Conservation (phyloP, 768 basidiomycete genomes). For the Mycena amicta region DNA sequence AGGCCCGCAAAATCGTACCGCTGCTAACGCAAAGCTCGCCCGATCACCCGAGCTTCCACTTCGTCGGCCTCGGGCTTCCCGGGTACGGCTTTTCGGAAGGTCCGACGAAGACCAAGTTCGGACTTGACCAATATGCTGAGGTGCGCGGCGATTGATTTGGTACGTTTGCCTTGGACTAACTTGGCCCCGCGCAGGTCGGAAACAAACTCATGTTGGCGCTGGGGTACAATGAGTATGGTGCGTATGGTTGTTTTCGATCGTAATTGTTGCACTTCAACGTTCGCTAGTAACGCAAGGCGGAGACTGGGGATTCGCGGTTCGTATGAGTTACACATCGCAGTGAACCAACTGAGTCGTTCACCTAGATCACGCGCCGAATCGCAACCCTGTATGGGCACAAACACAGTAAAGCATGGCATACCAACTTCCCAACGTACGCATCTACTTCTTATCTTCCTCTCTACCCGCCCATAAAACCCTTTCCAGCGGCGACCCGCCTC, state of each 20-base stretch:
- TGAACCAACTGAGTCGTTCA: too few relatives aligned
- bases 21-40: conserved; percentile 46
- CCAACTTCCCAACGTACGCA: not conserved
- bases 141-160: too few relatives aligned
- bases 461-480: not conserved
- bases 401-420: conserved; percentile 36
- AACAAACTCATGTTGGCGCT: conserved; percentile 52
- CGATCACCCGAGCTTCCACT: conserved; percentile 59
- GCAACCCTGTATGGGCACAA: conserved; percentile 35
- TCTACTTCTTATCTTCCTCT: not conserved
- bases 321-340: too few relatives aligned
- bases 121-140: conserved; percentile 53
- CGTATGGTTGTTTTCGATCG: not conserved
- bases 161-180: too few relatives aligned
- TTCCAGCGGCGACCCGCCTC: not conserved
- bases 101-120: conserved; percentile 53
- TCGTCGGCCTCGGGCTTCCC: conserved; percentile 61
- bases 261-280: not conserved
- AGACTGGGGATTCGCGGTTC: conserved; percentile 49
- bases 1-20: conserved; percentile 60
- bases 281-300: conserved; percentile 47
- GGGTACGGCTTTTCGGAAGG: conserved; percentile 65
- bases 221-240: conserved; percentile 54
- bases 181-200: too few relatives aligned
- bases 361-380: conserved; percentile 34